Evolutionary conservation across 352 stramenopile species (phyloP).

Genomic region (Phytopythium vexans): DNA sequence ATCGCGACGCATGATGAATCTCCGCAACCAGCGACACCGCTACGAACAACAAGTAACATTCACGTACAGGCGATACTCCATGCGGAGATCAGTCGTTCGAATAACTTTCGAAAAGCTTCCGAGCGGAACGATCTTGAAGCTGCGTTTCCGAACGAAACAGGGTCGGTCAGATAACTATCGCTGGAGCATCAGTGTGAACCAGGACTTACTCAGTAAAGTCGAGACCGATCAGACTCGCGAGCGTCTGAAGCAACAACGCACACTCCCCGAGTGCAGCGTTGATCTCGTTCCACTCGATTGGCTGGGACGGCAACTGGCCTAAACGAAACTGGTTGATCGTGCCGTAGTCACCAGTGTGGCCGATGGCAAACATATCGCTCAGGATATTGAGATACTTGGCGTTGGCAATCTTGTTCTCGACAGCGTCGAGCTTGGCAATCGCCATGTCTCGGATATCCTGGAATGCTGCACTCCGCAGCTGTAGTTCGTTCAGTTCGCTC

Average conservation of each 20-base stretch:
- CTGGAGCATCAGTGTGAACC: constrained; percentile 2
- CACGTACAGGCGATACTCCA: constrained; percentile 81
- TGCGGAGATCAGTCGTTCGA: constrained; percentile 64
- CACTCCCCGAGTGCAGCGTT: constrained; percentile 79
- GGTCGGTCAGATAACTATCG: constrained; percentile 5
- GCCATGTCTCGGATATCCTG: constrained; percentile 53
- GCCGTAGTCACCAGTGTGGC: constrained; percentile 65
- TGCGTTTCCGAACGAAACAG: constrained; percentile 11
- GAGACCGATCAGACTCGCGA: constrained; percentile 53
- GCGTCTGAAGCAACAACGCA: constrained; percentile 60
- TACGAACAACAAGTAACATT: constrained; percentile 3
- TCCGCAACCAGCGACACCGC: background rate
- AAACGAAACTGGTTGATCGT: constrained; percentile 86
- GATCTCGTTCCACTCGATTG: constrained; percentile 88
- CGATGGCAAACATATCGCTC: constrained; percentile 76
- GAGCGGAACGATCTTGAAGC: constrained; percentile 84
- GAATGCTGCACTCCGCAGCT: constrained; percentile 48
- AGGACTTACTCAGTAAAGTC: constrained; percentile 66
- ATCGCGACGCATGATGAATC: constrained; percentile 1
- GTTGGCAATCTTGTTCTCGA: constrained; percentile 39
- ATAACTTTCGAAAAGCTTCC: constrained; percentile 88
- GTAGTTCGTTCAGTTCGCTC: constrained; percentile 47
- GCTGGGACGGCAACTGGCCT: constrained; percentile 46
- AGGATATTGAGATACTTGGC: constrained; percentile 62
- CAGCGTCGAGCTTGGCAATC: constrained; percentile 46